These are phyloP conservation scores for Pichia sp. DNA, from an alignment of 1,139 yeast species.

Conservation along the genomic window DNA sequence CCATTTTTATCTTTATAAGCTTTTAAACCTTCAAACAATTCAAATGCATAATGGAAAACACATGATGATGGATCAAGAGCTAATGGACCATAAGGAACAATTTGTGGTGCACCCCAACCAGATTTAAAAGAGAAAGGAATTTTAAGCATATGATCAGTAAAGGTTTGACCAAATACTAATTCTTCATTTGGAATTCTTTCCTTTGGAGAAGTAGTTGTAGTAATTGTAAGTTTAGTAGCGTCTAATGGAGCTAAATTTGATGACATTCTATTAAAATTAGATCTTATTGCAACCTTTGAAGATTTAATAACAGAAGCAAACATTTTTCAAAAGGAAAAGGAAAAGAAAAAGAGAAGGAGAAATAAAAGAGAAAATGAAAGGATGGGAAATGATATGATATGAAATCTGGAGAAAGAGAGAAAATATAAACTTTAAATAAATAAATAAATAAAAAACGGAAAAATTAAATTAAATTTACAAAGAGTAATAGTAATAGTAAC, in stretches of 20 bases:
- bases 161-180: slow-evolving; percentile 78
- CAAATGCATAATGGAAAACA: slow-evolving; percentile 93
- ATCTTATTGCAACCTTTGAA: slow-evolving; percentile 2
- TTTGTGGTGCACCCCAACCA: slow-evolving; percentile 87
- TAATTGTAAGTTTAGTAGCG: slow-evolving; percentile 59
- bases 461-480: too few relatives aligned
- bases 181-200: slow-evolving; percentile 62
- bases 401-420: too few relatives aligned
- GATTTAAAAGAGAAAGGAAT: slow-evolving; percentile 69
- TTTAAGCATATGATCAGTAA: slow-evolving; percentile 87
- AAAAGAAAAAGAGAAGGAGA: background rate
- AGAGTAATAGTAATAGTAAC: too few relatives aligned
- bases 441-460: too few relatives aligned
- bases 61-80: slow-evolving; percentile 77
- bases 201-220: slow-evolving; percentile 56
- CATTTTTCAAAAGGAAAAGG: slow-evolving; percentile 1
- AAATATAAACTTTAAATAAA: too few relatives aligned
- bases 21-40: slow-evolving; percentile 93
- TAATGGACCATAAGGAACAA: slow-evolving; percentile 76
- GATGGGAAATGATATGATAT: background rate
- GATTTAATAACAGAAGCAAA: slow-evolving; percentile 9
- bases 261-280: slow-evolving; percentile 22
- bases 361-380: background rate
- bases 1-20: slow-evolving; percentile 72
- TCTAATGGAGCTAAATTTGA: slow-evolving; percentile 47